These are phyloP conservation scores for Leishmania mexicana DNA, from an alignment of 208 protist species.

Conservation along the genomic window DNA sequence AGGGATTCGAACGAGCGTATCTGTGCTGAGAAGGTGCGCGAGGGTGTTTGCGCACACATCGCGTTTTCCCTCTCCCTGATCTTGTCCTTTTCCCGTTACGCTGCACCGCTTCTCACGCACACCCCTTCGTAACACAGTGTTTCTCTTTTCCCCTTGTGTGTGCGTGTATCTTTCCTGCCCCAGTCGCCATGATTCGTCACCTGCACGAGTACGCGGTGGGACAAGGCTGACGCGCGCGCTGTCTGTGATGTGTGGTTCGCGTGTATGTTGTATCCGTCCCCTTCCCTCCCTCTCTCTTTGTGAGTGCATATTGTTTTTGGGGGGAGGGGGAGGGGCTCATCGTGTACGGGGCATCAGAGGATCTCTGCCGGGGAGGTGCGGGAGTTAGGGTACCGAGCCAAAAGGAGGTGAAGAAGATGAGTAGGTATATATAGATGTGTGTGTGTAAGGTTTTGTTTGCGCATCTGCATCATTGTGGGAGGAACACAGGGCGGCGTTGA, in stretches of 20 bases:
- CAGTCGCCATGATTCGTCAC: not conserved
- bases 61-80: constrained; percentile 5
- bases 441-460: not conserved
- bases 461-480: not conserved
- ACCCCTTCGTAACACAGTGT: not conserved
- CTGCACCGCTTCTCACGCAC: not conserved
- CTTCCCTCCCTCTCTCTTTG: not conserved
- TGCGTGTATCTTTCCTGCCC: not conserved
- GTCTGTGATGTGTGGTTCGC: not conserved
- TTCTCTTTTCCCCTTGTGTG: not conserved
- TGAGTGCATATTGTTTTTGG: not conserved
- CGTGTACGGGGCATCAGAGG: not conserved
- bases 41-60: not conserved
- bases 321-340: not conserved
- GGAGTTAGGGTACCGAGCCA: not conserved
- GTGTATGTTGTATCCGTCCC: not conserved
- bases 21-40: constrained; percentile 20
- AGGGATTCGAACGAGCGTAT: constrained; percentile 47
- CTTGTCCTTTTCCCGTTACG: constrained; percentile 2
- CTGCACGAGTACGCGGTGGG: not conserved
- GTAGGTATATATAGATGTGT: not conserved
- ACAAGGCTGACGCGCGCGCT: not conserved
- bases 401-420: not conserved
- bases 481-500: not conserved
- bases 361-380: not conserved